Evolutionary conservation across 768 basidiomycete genomes (phyloP), one percentile per base, ranked within the genome.

Genomic region (Leccinum subgranulosum): DNA sequence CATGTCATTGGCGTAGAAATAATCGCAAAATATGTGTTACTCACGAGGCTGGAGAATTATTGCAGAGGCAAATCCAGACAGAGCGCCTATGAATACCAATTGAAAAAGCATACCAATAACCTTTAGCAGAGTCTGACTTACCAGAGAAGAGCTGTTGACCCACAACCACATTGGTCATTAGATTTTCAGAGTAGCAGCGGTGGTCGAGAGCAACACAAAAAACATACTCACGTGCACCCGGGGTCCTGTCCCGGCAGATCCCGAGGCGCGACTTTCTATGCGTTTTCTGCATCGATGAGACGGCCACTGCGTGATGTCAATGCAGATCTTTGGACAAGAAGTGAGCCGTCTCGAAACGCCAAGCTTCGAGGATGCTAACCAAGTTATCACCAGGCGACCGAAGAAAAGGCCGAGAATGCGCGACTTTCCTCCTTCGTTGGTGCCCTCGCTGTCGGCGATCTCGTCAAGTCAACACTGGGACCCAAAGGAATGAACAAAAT

Each of bases 401-500:
- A 98, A 77, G 96, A 98, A 77, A 91, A 94, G 72, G 94, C 94
- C 19, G 95, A 98, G 78, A 93, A 94, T 81, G 96, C 96, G 71
- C 92, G 96, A 75, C 87, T 99, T 63, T 94, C 94, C 4, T 96
- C 94, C 3, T 99, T 99, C 74, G 92, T 99, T 54, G 97, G 97
- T 33, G 96, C 97, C 6, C 85, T 97, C 64, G 97, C 97, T 0
- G 82, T 99, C 33, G 97, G 97, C 45, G 97, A 99, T 77, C 86
- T 99, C 63, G 96, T 99, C 68, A 98, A 98, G 77, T 96, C 94
- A 1, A 99, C 97, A 8, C 83, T 99, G 3, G 97, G 97, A 9
- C 97, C 97, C 23, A 98, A 99, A 75, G 97, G 97, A 55, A 99
- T 98, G 96, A 98, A 98, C 86, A 98, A 98, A 79, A 98, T 99